Base-by-base conservation (phyloP, 2,329 filamentous ascomycete species). In the Phialemoniopsis sp. region DNA sequence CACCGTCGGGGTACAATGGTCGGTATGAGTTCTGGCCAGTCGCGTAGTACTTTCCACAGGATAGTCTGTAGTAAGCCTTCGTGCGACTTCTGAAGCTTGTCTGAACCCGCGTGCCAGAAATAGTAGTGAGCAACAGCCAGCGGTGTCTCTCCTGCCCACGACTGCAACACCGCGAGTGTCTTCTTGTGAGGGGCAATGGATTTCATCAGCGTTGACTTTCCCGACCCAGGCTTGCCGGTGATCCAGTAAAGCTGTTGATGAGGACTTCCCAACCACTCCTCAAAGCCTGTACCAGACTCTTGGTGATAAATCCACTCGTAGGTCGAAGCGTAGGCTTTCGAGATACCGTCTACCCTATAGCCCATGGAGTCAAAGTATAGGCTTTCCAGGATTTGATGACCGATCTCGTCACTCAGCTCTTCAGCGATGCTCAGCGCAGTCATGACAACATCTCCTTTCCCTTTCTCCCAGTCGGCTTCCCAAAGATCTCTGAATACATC, bases 51-150 rank as follows among this genome's bases (percentile, higher is more conserved):
- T 12, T 47, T 39, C 28, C 38, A 29, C 0, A 57, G 41, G 13
- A 54, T 13, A n/a, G 48, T 42, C 6, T 43, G 38, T 4, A 55
- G 39, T 4, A 57, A 37, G 0, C 52, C 54, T 13, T 42, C 35
- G 9, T 44, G 41, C 8, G 51, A 50, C 38, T 51, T 53, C 34
- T 57, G 52, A 6, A 53, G 14, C 2, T 33, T 5, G 13, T 40
- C 42, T 2, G 10, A 10, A 26, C 54, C 51, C 4, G 44, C 40
- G 31, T 42, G 41, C 51, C 51, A 57, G 31, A 48, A 53, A 32
- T 46, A 55, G 35, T 47, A 49, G 10, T 26, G 21, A 10, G 21
- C 10, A 6, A 26, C 21, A 10, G 10, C 6, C 21, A 26, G 21
- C 6, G 21, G 21, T 10, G 21, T 10, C 10, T 26, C 21, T 10